Evolutionary conservation across 495 filamentous ascomycete species (phyloP).

Genomic region (Penicillium goetzii): DNA sequence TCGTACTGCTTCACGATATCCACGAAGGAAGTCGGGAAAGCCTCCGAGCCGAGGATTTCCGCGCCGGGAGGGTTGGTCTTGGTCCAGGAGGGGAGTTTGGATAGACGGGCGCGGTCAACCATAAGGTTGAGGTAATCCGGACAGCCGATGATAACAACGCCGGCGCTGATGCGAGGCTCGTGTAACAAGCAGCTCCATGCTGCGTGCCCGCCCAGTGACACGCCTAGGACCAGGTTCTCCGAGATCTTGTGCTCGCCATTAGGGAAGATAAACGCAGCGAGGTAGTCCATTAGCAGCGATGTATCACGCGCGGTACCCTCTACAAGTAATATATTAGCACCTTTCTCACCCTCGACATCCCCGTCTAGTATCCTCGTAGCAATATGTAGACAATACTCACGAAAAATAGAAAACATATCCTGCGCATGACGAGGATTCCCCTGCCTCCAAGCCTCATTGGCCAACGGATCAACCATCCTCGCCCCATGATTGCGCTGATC

Average conservation of each 20-base stretch:
- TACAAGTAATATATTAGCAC: constrained; percentile 21
- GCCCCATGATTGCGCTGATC: constrained; percentile 91
- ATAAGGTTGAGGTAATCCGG: constrained; percentile 84
- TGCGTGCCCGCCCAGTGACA: constrained; percentile 87
- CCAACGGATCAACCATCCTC: constrained; percentile 57
- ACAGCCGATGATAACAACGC: constrained; percentile 81
- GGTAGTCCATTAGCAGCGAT: constrained; percentile 67
- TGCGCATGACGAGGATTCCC: constrained; percentile 84
- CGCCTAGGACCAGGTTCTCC: constrained; percentile 74
- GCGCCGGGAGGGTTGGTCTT: constrained; percentile 57
- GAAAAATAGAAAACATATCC: constrained; percentile 78
- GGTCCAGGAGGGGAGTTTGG: constrained; percentile 67
- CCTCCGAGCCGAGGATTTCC: constrained; percentile 71
- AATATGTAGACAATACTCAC: constrained; percentile 38
- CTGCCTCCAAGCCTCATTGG: constrained; percentile 75
- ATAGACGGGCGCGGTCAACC: constrained; percentile 74
- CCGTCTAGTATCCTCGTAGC: not conserved
- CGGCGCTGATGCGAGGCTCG: constrained; percentile 76
- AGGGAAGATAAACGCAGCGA: constrained; percentile 76
- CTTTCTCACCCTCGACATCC: not conserved
- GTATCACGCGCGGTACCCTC: constrained; percentile 79
- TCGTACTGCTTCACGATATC: constrained; percentile 64
- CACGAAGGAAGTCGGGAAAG: constrained; percentile 72
- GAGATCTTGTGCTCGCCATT: constrained; percentile 56
- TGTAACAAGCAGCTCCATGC: constrained; percentile 81